Evolutionary conservation across 2,329 filamentous ascomycete genomes (phyloP), one percentile per base, ranked within the genome.

Genomic region (Celoporthe dispersa): DNA sequence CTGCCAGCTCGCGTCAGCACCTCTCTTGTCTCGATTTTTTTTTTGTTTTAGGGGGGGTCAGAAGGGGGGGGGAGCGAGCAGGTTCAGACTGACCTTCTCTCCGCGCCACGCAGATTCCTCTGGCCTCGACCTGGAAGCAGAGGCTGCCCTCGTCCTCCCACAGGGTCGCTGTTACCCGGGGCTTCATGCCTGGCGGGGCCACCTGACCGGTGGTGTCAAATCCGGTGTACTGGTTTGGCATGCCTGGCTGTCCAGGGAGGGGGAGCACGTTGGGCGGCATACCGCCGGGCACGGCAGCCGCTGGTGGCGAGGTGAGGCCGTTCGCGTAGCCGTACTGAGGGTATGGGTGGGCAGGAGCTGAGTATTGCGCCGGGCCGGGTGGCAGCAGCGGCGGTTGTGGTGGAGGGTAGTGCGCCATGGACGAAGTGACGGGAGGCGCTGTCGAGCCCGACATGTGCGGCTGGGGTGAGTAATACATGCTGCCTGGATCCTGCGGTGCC

Each of bases 71-170:
- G 7, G 44, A 84, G 75, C 82, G 12, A 48, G 19, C 3, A n/a
- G 3, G 16, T 12, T 39, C 41, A 44, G 11, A 48, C 44, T 48
- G 16, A 96, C 94, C 94, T 88, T 98, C 95, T 79, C 96, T 88
- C 74, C 96, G 89, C 67, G 95, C 95, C 69, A 98, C 96, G 79
- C 96, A 99, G 67, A 99, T 95, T 63, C 95, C 95, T 75, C 96
- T 92, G 3, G 96, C 95, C 81, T 98, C 96, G 1, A 98, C 96
- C 79, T 98, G 96, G 79, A 98, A 99, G 82, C 96, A 99, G 39
- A 98, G 85, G 78, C 94, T 98, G 44, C 96, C 96, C 78, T 99
- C 96, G 75, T 99, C 96, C 84, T 98, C 96, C 96, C 96, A 99
- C 33, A 99, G 81, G 0, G 96, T 99, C 11, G 96, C 96, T 5